Evolutionary conservation across 2,329 filamentous ascomycete genomes (phyloP), one percentile per base, ranked within the genome.

Genomic region (Pezicula radicicola): DNA sequence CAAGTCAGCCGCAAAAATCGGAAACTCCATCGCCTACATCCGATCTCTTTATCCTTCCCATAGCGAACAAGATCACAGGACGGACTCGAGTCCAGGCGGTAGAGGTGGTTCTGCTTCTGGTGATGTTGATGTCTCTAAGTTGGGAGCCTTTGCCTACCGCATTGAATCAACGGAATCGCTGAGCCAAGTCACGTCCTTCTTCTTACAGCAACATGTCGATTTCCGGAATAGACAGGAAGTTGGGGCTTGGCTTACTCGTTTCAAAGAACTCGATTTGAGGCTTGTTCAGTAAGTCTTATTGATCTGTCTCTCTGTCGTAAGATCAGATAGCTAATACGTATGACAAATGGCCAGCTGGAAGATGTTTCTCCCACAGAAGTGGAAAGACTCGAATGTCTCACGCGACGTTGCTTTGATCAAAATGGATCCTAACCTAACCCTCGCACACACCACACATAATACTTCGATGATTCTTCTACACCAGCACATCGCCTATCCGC

Each of bases 391-490:
- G 4, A 59, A 59, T 44, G 41, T 59, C 15, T 55, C 52, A 16
- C 33, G 49, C 25, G 52, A 59, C 28, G 25, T 30, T 6, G 39
- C 49, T 6, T 39, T 48, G n/a, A 43, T 59, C 16, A 52, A 50
- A 8, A 76, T 75, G 67, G 76, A 79, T 46, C 76, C 76, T 0
- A 79, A 78, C 43, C 61, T 78, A 16, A 77, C 76, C 0, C 59
- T 78, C 0, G 75, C 75, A 0, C 75, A 79, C 33, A 66, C 75
- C 9, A 78, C 74, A 0, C 76, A 78, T 44, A 78, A 78, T 49
- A 71, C 74, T 0, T 75, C 75, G 0, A 76, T 76, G 64, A 76
- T 79, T 21, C 62, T 78, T 0, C 61, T 79, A 0, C 76, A 78
- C 49, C 75, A 79, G 41, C 64, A 66, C 6, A 76, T 79, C 37